Evolutionary conservation across 345 rosid genomes (phyloP), one percentile per base, ranked within the genome.

Genomic region (Iberis pinnata): DNA sequence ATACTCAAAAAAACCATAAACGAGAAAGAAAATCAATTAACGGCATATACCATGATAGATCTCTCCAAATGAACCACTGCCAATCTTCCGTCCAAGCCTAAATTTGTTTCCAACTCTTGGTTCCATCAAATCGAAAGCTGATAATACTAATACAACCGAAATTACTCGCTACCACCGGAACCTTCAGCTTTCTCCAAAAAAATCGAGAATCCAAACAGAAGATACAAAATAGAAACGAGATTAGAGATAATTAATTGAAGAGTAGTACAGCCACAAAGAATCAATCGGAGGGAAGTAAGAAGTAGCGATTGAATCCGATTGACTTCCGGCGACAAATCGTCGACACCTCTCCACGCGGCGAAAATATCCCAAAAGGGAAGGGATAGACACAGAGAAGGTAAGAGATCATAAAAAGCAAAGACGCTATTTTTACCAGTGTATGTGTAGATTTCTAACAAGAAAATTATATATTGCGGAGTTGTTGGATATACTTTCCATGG

Each of bases 1-100:
- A 1, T 31, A 39, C 20, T 44, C 27, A 18, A 25, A 44, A 41
- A 17, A 42, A 66, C 0, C 0, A 39, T 2, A 8, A 18, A 7
- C 42, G 33, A 52, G 1, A 2, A 56, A 45, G 33, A 52, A 0
- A 2, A 56, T 22, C 45, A 25, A 38, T 27, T 11, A 38, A 15
- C 17, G 0, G 27, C 8, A 7, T 29, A 29, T 29, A 88, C 99
- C 99, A 42, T 85, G 83, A 73, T 88, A 83, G 86, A 92, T 92
- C 86, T 92, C 97, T 52, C 98, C 98, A 49, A 92, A 92, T 25
- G 98, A 92, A 68, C 98, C 98, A 69, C 97, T 73, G 18, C 97
- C 98, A 80, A 92, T 92, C 90, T 88, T 92, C 12, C 86, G 66
- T 57, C 98, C 97, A 20, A 88, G 84, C 40, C 83, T 76, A 71